Base-by-base conservation (phyloP, 2,329 filamentous ascomycete genomes). In the Exophiala phaeomuriformis region DNA sequence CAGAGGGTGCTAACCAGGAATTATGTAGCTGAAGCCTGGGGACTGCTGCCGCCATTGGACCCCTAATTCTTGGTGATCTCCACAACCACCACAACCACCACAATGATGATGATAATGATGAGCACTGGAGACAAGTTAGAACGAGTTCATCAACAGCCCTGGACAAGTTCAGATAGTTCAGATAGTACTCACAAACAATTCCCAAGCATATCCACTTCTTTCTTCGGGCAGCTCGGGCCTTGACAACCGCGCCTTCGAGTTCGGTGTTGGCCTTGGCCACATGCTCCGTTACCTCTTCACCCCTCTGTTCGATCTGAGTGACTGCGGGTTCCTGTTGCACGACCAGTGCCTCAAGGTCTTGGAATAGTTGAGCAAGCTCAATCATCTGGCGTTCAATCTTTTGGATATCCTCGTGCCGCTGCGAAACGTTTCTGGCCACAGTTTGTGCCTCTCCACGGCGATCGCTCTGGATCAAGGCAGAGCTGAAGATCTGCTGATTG, bases 191-290 rank as follows among this genome's bases (percentile, higher is more conserved):
- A 78, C 75, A 73, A 63, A 77, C 74, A 65, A 96, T 88, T 65
- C 85, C 83, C 63, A 95, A 73, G 77, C 90, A 95, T 69, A 87
- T 90, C 90, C 90, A 96, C 86, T 96, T 96, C 89, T 94, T 95
- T 75, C 83, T 88, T 63, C 88, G 80, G 47, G 86, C 88, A 63
- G 82, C 81, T 68, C 85, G 79, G 5, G 91, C 91, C 63, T 88
- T 95, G 57, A 79, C 77, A 58, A 95, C 86, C 8, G 90, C 90
- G n/a, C 80, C 80, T 37, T 79, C 83, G 55, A 97, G 86, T 70
- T 96, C 83, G 59, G 82, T 79, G 66, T 93, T 96, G 60, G 85
- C 91, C 69, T 93, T 86, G 65, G 85, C 82, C 45, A 96, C 80
- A 69, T 97, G 88, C 53, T 86, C 83, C 46, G 87, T 82, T 37